Base-by-base conservation (phyloP, 2,329 filamentous ascomycete genomes). In the Penicillium capsulatum region DNA sequence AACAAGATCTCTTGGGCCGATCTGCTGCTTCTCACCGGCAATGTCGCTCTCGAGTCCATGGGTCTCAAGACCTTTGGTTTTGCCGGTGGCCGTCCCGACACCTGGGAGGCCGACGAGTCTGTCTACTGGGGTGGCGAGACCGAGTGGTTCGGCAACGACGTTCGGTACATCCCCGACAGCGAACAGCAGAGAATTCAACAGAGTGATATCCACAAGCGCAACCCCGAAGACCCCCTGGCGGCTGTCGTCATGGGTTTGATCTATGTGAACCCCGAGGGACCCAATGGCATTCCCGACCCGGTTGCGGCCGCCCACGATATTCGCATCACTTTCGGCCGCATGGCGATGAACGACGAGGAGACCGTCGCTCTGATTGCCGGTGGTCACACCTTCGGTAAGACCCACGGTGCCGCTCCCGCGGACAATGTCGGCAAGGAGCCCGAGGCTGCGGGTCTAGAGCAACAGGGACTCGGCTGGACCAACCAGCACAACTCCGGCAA, bases 331-430 rank as follows among this genome's bases (percentile, higher is more conserved):
- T 90, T 89, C 53, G 74, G 73, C 48, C 83, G 84, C 62, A 89
- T 90, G 84, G 84, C 80, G 46, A 89, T 90, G 85, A 80, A 86
- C 59, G 83, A 89, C 59, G 80, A 86, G 66, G 85, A 90, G 72
- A 90, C 85, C 0, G 84, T 86, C 38, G 84, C 85, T 10, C 70
- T 90, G 31, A 89, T 90, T 59, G 81, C 81, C 27, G 85, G 85
- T 58, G 85, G 85, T 27, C 85, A 90, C 72, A 75, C 79, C 17
- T 86, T 90, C 54, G 85, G 85, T 56, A 90, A 90, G 77, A 86
- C 84, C 0, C 85, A 90, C 65, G 85, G 85, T 54, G 84, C 85
- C 20, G 84, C 68, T 40, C 69, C 79, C 11, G 67, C 74, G 13
- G 74, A 76, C 47, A 75, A 86, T 54, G 74, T 87, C 34, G 83